Conservation (phyloP, 78 protist genomes). For the Trichosphaerium sp. region DNA sequence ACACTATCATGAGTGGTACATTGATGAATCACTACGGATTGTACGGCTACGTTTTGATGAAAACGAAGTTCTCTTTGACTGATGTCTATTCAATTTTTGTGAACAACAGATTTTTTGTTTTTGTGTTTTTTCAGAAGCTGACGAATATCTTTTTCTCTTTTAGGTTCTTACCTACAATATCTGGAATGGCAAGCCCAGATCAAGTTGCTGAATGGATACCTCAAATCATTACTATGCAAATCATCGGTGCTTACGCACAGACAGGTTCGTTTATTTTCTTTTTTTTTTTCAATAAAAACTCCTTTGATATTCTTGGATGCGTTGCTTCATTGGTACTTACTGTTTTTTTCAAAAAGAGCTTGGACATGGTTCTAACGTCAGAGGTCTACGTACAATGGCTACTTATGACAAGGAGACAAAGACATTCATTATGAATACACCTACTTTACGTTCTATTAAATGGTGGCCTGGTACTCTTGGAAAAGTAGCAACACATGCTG, state of each 20-base stretch:
- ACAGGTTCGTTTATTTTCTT: too few species aligned
- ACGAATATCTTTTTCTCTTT: too few species aligned
- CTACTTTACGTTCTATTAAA: conserved; percentile 10
- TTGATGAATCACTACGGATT: conserved; percentile 14
- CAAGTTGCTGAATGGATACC: conserved; percentile 29
- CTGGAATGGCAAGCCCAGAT: not conserved
- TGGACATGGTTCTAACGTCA: conserved; percentile 46
- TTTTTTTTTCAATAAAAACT: too few species aligned
- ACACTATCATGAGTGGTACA: not conserved
- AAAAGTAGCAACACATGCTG: conserved; percentile 11
- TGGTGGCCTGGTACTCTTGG: conserved; percentile 43
- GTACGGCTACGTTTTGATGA: too few species aligned
- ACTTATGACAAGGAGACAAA: conserved; percentile 4
- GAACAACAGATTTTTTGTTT: not conserved
- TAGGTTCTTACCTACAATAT: too few species aligned
- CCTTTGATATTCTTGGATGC: too few species aligned
- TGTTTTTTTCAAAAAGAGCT: too few species aligned
- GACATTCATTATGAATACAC: conserved; percentile 21
- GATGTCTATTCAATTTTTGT: not conserved
- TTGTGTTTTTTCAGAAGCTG: too few species aligned
- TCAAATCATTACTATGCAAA: not conserved
- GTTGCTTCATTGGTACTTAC: too few species aligned
- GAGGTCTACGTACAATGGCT: conserved; percentile 39
- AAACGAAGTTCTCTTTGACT: too few species aligned
- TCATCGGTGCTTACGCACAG: conserved; percentile 38